Percentiles rank a stretch among this genome's conserved stretches.
These are phyloP conservation scores for Adenanthera pavonina DNA, from an alignment of 306 rosid genomes.

Conservation along the genomic window DNA sequence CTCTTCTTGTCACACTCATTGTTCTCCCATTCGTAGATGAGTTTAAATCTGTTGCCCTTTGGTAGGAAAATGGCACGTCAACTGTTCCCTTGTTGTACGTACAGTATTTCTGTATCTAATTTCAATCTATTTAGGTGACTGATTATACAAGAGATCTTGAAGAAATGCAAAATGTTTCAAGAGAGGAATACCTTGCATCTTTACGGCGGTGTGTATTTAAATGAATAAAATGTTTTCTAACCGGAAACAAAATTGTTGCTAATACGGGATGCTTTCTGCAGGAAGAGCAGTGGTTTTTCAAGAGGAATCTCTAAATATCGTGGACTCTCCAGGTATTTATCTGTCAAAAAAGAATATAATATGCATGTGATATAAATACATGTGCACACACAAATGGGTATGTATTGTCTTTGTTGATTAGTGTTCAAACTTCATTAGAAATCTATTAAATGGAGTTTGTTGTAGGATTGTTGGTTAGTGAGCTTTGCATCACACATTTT, in stretches of 20 bases:
- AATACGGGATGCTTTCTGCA: slow-evolving; percentile 44
- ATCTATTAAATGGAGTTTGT: not conserved
- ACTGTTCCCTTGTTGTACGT: not conserved
- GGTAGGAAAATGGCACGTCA: not conserved
- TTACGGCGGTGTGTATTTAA: slow-evolving; percentile 60
- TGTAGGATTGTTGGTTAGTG: not conserved
- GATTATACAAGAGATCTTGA: slow-evolving; percentile 84
- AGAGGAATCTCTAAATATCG: slow-evolving; percentile 82
- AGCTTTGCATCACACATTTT: not conserved
- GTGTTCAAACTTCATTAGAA: slow-evolving; percentile 13
- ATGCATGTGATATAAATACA: not conserved
- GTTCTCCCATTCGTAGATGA: not conserved
- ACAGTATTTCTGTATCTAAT: slow-evolving; percentile 4
- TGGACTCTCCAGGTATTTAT: slow-evolving; percentile 71
- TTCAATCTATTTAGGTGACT: slow-evolving; percentile 54
- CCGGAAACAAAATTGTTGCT: slow-evolving; percentile 26
- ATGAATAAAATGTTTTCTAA: slow-evolving; percentile 32
- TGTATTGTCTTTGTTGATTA: not conserved
- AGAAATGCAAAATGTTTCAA: slow-evolving; percentile 76
- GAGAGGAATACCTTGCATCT: slow-evolving; percentile 86
- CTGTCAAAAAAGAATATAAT: slow-evolving; percentile 12
- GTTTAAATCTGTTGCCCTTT: not conserved
- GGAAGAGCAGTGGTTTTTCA: slow-evolving; percentile 89
- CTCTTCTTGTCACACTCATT: not conserved
- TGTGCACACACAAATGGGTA: not conserved